Percentiles rank a stretch among this genome's conserved stretches.
Conservation (phyloP, 495 filamentous ascomycete species). For the Neurospora sp. region DNA sequence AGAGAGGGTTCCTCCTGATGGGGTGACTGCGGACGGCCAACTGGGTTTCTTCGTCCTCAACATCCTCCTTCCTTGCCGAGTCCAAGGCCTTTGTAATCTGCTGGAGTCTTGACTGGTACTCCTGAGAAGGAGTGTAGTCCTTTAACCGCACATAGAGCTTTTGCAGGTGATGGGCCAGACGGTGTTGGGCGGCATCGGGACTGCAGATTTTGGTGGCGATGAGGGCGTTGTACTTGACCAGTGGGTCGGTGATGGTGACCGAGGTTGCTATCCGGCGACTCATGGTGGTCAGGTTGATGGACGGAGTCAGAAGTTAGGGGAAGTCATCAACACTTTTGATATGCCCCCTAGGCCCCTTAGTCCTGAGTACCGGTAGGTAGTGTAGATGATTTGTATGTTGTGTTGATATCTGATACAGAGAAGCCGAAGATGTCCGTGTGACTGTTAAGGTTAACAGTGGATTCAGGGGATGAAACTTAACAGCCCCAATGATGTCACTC, state of each 20-base stretch:
- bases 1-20: constrained; percentile 40
- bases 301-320: not conserved
- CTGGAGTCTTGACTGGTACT: constrained; percentile 47
- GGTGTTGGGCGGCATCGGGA: constrained; percentile 57
- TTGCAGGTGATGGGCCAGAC: constrained; percentile 57
- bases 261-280: constrained; percentile 28
- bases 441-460: not conserved
- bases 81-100: constrained; percentile 38
- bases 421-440: not conserved
- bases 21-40: constrained; percentile 36
- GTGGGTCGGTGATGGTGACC: constrained; percentile 60
- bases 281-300: constrained; percentile 8
- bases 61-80: constrained; percentile 3
- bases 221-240: constrained; percentile 56
- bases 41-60: constrained; percentile 5
- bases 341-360: not conserved
- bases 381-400: not conserved
- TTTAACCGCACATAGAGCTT: constrained; percentile 56
- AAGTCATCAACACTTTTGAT: not conserved
- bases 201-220: constrained; percentile 46
- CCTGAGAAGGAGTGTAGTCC: constrained; percentile 54
- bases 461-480: not conserved
- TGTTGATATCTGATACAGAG: not conserved
- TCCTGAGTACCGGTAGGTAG: not conserved
- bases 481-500: not conserved